Evolutionary conservation across 202 grass and related monocot genomes (phyloP), one percentile per base, ranked within the genome.

Genomic region (Bolboschoenoplectus hybrid): DNA sequence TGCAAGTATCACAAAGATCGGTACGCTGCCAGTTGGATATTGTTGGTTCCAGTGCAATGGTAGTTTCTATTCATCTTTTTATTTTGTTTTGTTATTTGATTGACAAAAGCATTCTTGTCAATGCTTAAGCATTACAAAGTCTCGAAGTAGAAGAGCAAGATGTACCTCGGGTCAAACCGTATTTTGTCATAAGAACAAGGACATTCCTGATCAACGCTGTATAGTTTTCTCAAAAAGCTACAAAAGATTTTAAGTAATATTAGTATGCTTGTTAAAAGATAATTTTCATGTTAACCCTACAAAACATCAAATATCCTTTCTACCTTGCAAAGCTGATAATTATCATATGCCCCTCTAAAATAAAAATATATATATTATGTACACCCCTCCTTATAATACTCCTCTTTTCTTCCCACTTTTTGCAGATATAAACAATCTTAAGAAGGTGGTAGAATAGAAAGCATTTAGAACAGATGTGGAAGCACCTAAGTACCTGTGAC

Each of bases 151-250:
- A 72, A 69, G 0, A 26, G 26, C 26, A 57, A 40, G 63, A 51
- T 53, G 81, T 88, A 99, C 97, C 97, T 94, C 0, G 92, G 97
- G 51, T 99, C 78, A 41, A 99, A 99, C 36, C 87, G 88, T 45
- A 99, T 86, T 72, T 91, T 97, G 81, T 99, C 97, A 5, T 97
- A 97, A 13, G 97, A 99, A 1, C 94, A 90, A 14, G 94, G 90
- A 41, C 97, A 99, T 63, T 97, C 97, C 89, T 93, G 83, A 50
- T 46, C 88, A 84, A 72, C 87, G 0, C 82, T 91, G 82, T 97
- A 99, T 38, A 99, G 84, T 83, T 97, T 97, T 80, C 85, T 94
- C 87, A 99, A 88, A 76, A 99, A 99, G 46, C 93, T 99, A 87
- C 38, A 61, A 86, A 82, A 62, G 26, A 56, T 60, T 14, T 17